These are phyloP conservation scores for Ogataea allantospora DNA, from an alignment of 805 yeast species.

Conservation along the genomic window DNA sequence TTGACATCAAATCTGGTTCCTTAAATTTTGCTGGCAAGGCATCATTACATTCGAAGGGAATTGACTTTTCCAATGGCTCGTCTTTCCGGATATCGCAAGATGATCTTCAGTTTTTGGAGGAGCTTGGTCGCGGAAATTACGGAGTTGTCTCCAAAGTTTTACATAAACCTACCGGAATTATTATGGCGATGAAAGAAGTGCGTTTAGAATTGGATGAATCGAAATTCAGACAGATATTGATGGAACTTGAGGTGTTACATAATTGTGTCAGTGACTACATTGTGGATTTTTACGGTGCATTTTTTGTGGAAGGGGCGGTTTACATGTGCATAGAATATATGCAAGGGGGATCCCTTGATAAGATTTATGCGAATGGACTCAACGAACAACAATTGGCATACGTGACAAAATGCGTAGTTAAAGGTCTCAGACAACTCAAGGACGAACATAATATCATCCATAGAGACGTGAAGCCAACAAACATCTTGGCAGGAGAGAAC, in stretches of 20 bases:
- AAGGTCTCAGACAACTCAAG: conserved; percentile 79
- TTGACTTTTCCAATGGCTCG: conserved; percentile 85
- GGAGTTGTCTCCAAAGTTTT: conserved; percentile 93
- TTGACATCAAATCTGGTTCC: conserved; percentile 90
- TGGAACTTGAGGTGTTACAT: conserved; percentile 94
- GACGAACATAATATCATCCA: conserved; percentile 92
- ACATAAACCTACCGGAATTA: conserved; percentile 87
- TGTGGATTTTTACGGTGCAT: conserved; percentile 96
- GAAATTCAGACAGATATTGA: conserved; percentile 89
- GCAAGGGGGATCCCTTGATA: conserved; percentile 95
- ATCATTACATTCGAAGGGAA: conserved; percentile 86
- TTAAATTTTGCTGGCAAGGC: conserved; percentile 92
- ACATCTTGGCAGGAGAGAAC: conserved; percentile 67
- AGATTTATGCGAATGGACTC: conserved; percentile 70
- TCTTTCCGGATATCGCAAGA: conserved; percentile 83
- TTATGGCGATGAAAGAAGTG: conserved; percentile 98
- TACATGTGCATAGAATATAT: conserved; percentile 97
- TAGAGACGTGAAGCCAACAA: conserved; percentile 96
- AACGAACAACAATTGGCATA: conserved; percentile 79
- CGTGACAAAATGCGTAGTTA: conserved; percentile 74
- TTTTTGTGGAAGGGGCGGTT: conserved; percentile 95
- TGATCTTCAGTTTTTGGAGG: conserved; percentile 78
- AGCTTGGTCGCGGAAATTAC: conserved; percentile 92
- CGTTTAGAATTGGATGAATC: conserved; percentile 88
- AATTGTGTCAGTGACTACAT: conserved; percentile 87